These are phyloP conservation scores for Chaetomium globosum DNA, from an alignment of 2,329 filamentous ascomycete species.

Conservation along the genomic window DNA sequence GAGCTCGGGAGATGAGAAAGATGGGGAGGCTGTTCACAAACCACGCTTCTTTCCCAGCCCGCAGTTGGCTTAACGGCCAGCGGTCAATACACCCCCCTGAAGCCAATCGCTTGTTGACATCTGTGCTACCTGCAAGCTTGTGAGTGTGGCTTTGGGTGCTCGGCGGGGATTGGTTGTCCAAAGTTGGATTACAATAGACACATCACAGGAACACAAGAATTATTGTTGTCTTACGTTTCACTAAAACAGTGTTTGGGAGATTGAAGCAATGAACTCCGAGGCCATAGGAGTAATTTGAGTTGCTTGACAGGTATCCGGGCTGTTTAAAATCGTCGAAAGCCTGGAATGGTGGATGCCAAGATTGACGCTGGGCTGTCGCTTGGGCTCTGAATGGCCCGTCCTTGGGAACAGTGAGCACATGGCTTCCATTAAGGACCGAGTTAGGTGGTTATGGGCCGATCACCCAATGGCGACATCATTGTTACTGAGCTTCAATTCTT, in stretches of 20 bases:
- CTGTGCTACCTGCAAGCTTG: slow-evolving; percentile 20
- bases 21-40: background rate
- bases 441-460: slow-evolving; percentile 6
- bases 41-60: background rate
- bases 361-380: background rate
- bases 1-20: background rate
- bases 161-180: background rate
- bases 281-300: background rate
- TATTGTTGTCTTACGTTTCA: background rate
- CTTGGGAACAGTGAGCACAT: background rate
- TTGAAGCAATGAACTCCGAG: background rate
- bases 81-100: background rate
- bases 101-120: slow-evolving; percentile 24
- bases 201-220: background rate
- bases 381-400: background rate
- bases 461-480: slow-evolving; percentile 30
- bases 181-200: background rate
- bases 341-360: slow-evolving; percentile 7
- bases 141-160: background rate
- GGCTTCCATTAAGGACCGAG: background rate
- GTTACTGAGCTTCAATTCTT: slow-evolving; percentile 19
- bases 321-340: background rate
- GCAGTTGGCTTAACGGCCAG: slow-evolving; percentile 7
- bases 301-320: background rate
- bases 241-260: background rate